These are phyloP conservation scores for Rubia peregrina DNA, from an alignment of 305 asterid genomes.

Conservation along the genomic window DNA sequence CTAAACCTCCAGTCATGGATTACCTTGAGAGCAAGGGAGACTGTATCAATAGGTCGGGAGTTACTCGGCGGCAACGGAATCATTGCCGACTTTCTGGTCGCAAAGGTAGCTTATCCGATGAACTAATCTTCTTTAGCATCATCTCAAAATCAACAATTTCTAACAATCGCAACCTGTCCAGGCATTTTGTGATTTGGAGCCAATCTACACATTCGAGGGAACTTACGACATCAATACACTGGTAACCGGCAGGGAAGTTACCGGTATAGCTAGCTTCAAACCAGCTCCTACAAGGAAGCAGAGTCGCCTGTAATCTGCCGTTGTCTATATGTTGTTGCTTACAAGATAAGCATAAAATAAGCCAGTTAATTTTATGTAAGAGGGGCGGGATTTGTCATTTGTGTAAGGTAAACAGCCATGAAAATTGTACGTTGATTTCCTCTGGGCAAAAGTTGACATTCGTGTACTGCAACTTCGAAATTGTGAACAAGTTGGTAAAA, in stretches of 20 bases:
- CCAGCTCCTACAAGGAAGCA: conserved; percentile 45
- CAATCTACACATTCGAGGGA: conserved; percentile 91
- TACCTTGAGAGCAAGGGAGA: conserved; percentile 72
- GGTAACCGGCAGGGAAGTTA: conserved; percentile 85
- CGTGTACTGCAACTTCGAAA: background rate
- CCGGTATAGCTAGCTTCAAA: conserved; percentile 82
- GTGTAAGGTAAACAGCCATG: background rate
- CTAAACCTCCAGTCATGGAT: conserved; percentile 66
- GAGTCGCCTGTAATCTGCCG: conserved; percentile 54
- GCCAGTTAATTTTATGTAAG: background rate
- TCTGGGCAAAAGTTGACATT: background rate
- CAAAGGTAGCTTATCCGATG: conserved; percentile 44
- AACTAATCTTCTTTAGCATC: background rate
- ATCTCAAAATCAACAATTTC: background rate
- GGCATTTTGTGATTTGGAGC: conserved; percentile 99
- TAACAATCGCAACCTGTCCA: conserved; percentile 14
- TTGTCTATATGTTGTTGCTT: background rate
- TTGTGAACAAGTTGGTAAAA: background rate
- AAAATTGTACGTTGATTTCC: background rate
- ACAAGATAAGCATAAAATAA: background rate
- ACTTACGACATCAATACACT: conserved; percentile 93
- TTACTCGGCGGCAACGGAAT: conserved; percentile 96
- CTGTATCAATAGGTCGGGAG: conserved; percentile 88
- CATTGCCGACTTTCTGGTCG: conserved; percentile 72
- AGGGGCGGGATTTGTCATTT: background rate